Conservation (phyloP, 2,329 filamentous ascomycete genomes). For the Dactylellina sp. region DNA sequence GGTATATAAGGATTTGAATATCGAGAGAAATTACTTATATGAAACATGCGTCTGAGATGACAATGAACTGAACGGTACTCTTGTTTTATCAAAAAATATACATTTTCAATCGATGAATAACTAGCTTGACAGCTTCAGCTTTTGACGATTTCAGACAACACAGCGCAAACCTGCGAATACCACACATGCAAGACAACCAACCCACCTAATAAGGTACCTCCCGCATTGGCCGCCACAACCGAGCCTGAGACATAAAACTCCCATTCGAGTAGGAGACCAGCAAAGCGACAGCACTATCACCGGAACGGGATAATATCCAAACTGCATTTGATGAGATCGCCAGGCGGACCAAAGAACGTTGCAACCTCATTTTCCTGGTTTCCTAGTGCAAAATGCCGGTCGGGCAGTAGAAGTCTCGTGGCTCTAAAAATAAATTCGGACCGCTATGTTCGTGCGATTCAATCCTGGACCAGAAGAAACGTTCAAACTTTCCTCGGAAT, state of each 20-base stretch:
- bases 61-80: no score
- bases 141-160: constrained; percentile 1
- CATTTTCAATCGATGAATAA: no score
- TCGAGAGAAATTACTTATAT: no score
- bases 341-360: constrained; percentile 17
- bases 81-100: no score
- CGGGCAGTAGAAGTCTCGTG: neutral
- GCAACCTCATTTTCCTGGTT: constrained; percentile 32
- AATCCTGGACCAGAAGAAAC: constrained; percentile 1
- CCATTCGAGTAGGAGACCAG: constrained; percentile 44
- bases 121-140: neutral
- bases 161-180: constrained; percentile 26
- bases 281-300: constrained; percentile 23
- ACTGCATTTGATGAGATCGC: constrained; percentile 31
- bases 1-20: neutral
- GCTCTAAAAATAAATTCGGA: constrained; percentile 42
- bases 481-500: neutral
- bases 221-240: constrained; percentile 12
- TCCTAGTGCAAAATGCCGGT: constrained; percentile 2
- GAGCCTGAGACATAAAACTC: constrained; percentile 38
- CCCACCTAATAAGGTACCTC: constrained; percentile 3
- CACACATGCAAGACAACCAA: constrained; percentile 1
- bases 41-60: no score
- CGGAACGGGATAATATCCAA: constrained; percentile 12
- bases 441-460: constrained; percentile 16